Conservation (phyloP, 345 rosid species). For the Excoecaria agallocha region DNA sequence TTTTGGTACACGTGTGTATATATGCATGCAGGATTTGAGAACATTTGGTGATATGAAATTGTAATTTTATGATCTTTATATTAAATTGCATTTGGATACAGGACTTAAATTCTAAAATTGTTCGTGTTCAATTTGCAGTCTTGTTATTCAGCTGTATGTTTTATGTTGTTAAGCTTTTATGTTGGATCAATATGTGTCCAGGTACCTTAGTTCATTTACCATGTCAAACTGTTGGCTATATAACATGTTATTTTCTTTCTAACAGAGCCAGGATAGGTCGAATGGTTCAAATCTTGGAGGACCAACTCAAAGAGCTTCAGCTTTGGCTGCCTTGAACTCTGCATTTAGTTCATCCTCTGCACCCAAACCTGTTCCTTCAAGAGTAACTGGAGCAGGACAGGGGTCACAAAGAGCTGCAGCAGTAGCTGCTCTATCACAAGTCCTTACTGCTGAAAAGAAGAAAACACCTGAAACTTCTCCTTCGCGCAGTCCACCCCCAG, state of each 20-base stretch:
- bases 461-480: conserved; percentile 68
- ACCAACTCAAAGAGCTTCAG: conserved; percentile 75
- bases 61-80: not conserved
- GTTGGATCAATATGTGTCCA: not conserved
- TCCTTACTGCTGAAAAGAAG: conserved; percentile 82
- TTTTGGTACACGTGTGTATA: not conserved
- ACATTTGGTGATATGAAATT: not conserved
- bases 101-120: not conserved
- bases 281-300: conserved; percentile 57
- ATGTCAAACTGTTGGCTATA: not conserved
- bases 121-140: not conserved
- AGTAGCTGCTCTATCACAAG: conserved; percentile 88
- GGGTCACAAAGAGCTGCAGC: conserved; percentile 97
- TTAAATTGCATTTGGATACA: not conserved
- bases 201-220: not conserved
- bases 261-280: conserved; percentile 54
- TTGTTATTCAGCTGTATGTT: not conserved
- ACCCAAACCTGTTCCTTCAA: conserved; percentile 40
- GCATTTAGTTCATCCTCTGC: conserved; percentile 68
- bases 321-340: conserved; percentile 76
- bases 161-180: not conserved
- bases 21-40: not conserved
- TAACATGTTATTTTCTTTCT: conserved; percentile 10
- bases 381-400: conserved; percentile 40
- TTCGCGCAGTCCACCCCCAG: conserved; percentile 45